Percentiles rank a stretch among this genome's conserved stretches.
These are phyloP conservation scores for Xylogone sp. DNA, from an alignment of 2,329 filamentous ascomycete genomes.

Conservation along the genomic window DNA sequence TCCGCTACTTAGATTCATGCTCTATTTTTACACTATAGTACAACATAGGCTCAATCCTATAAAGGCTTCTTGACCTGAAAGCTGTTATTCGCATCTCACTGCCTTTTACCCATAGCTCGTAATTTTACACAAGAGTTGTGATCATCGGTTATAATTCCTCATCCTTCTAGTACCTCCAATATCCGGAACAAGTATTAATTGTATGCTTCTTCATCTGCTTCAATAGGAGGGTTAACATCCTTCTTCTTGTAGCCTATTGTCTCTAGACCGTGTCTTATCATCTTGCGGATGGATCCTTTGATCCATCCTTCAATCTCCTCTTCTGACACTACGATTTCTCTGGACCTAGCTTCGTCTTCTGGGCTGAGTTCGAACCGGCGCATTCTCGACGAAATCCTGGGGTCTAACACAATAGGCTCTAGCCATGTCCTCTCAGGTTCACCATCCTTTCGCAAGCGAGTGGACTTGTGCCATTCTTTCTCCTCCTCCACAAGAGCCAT, in stretches of 20 bases:
- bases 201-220: background rate
- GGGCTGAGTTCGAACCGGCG: slow-evolving; percentile 66
- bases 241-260: slow-evolving; percentile 16
- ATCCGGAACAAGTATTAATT: background rate
- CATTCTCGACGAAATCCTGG: slow-evolving; percentile 75
- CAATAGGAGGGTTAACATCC: background rate
- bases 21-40: background rate
- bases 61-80: background rate
- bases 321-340: slow-evolving; percentile 57
- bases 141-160: no score
- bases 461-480: slow-evolving; percentile 78
- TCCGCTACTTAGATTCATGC: background rate
- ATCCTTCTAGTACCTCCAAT: background rate
- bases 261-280: slow-evolving; percentile 33
- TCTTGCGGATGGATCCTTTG: slow-evolving; percentile 52
- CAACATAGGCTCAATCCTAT: background rate
- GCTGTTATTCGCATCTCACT: background rate
- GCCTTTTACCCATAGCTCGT: no score
- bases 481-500: slow-evolving; percentile 67
- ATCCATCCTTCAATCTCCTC: slow-evolving; percentile 69
- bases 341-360: slow-evolving; percentile 67
- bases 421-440: slow-evolving; percentile 71
- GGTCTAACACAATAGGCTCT: slow-evolving; percentile 70
- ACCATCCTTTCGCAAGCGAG: slow-evolving; percentile 52
- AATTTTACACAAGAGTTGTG: no score